Evolutionary conservation across 306 rosid genomes (phyloP), one percentile per base, ranked within the genome.

Genomic region (Inga leiocalycina): DNA sequence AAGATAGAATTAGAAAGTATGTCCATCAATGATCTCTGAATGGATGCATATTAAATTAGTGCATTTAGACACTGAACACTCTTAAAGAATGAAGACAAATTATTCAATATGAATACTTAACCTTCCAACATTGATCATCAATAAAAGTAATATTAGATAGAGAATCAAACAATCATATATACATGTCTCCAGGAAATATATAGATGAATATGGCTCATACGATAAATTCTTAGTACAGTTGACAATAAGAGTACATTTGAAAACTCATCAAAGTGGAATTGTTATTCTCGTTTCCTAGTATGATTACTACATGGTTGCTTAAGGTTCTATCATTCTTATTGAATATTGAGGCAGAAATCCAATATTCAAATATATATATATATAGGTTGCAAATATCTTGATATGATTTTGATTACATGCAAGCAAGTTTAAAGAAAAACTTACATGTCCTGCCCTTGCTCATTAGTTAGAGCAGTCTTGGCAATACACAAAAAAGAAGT

Each of bases 401-500:
- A 27, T 27, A 27, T 27, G 27, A 27, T 27, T 27, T 27, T 27
- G 27, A 27, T 27, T 27, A 27, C 27, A 27, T 27, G 27, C 27
- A 27, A 27, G 27, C 27, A 27, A 27, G 27, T 27, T 27, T 27
- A 27, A 27, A 27, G 27, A 27, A 27, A 27, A 27, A 27, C 27
- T 27, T 27, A 27, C 27, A 95, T 90, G 85, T 90, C 98, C 86
- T 89, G 98, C 49, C 89, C 98, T 76, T 80, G 88, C 81, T 91
- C 98, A 59, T 81, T 91, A 59, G 98, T 89, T 52, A 95, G 87
- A 70, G 98, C 98, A 86, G 90, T 86, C 88, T 95, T 95, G 30
- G 97, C 94, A 83, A 95, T 92, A 79, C 93, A 84, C 22, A 95
- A 86, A 84, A 95, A 95, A 67, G 98, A 98, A 77, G 88, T 89